These are phyloP conservation scores for Phaseolus lunatus DNA, from an alignment of 306 rosid species.

Conservation along the genomic window DNA sequence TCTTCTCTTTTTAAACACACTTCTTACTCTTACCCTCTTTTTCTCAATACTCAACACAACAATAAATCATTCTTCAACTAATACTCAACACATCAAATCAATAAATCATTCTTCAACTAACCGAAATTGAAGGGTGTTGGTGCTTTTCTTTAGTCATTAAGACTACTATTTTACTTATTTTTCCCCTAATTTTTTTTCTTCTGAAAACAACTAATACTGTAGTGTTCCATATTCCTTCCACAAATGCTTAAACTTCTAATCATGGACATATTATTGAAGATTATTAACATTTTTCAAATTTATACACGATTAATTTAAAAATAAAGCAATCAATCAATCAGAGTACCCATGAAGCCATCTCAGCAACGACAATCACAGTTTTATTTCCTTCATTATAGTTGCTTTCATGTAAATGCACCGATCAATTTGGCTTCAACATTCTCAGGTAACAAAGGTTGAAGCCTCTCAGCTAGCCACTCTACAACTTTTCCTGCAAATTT, in stretches of 20 bases:
- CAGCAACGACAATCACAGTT: background rate
- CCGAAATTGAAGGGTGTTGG: conserved; percentile 37
- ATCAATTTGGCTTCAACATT: conserved; percentile 43
- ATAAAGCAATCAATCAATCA: background rate
- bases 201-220: background rate
- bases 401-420: conserved; percentile 9
- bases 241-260: background rate
- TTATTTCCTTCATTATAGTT: conserved; percentile 2
- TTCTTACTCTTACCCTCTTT: no score
- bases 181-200: no score
- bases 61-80: no score
- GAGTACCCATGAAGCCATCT: conserved; percentile 2
- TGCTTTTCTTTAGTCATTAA: conserved; percentile 35
- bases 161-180: background rate
- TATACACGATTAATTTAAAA: background rate
- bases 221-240: background rate
- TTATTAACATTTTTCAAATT: background rate
- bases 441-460: conserved; percentile 48
- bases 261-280: background rate
- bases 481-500: conserved; percentile 48
- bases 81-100: no score
- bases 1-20: background rate
- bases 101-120: background rate
- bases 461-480: conserved; percentile 55
- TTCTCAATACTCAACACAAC: no score